Base-by-base conservation (phyloP, 768 basidiomycete genomes). In the Rossbeevera mucosa region DNA sequence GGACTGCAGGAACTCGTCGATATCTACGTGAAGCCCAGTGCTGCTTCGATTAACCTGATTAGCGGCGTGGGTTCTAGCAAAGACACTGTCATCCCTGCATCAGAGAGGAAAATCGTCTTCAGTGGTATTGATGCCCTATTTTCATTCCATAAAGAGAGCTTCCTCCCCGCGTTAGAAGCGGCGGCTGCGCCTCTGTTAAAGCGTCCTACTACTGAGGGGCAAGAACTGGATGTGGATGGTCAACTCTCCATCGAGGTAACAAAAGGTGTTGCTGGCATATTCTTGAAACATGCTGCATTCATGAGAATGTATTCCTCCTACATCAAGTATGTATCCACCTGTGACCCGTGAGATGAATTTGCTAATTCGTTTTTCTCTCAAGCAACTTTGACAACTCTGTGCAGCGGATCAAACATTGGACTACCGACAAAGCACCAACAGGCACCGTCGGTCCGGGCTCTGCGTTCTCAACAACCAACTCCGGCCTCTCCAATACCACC, bases 261-360 rank as follows among this genome's bases (percentile, higher is more conserved):
- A 0, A 87, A 80, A 53, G 78, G 81, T 13, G 86, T 99, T 31
- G 94, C 91, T 7, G 80, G 86, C 52, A 93, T 91, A 44, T 99
- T 98, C 70, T 74, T 91, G 50, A 89, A 87, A 48, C 94, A 99
- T 69, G 91, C 93, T 26, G 93, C 95, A 4, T 97, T 97, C 75
- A 92, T 99, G 91, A 91, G 78, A 74, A 97, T 98, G 88, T 99
- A 99, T 68, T 94, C 93, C 28, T 89, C 88, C 41, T 99, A 97
- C 67, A 95, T 95, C 77, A 97, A 98, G 91, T 93, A 67, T 65
- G 87, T 71, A 33, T 2, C 8, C 51, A 47, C 44, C 56, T 36
- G 8, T 54, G 8, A 52, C 33, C 33, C 45, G 30, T 45, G 46
- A 45, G 38, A 29, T 42, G 14, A 12, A 33, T 48, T 30, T 50